These are phyloP conservation scores for Lagenaria siceraria DNA, from an alignment of 306 rosid species.

Conservation along the genomic window DNA sequence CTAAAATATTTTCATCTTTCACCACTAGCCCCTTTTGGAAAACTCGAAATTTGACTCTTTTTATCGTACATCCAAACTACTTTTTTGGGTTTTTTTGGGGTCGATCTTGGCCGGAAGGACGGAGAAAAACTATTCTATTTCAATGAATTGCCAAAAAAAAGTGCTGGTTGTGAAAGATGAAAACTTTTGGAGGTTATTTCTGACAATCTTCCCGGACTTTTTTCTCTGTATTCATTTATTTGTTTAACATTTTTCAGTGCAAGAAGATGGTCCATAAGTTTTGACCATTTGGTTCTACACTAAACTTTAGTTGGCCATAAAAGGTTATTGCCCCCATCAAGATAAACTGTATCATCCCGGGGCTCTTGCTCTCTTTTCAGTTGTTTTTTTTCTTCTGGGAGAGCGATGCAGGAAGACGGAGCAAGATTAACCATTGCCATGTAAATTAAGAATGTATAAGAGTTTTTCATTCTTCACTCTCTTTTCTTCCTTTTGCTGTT, in stretches of 20 bases:
- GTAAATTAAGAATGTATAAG: background rate
- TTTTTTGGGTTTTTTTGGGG: no score
- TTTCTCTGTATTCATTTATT: background rate
- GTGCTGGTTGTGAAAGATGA: no score
- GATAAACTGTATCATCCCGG: background rate
- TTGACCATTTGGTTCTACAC: background rate
- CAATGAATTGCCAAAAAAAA: no score
- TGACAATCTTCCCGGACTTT: background rate
- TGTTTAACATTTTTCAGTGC: slow-evolving; percentile 42
- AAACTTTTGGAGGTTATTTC: no score
- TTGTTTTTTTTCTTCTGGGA: background rate
- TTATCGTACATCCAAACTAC: no score
- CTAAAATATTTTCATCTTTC: no score
- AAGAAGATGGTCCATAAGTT: slow-evolving; percentile 79
- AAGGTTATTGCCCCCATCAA: background rate
- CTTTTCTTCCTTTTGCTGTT: background rate
- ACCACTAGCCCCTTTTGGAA: no score
- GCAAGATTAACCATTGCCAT: background rate
- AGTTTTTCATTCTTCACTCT: background rate
- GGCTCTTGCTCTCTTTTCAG: background rate
- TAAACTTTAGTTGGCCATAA: background rate
- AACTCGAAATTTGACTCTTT: no score
- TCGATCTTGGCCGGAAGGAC: no score
- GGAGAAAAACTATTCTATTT: no score
- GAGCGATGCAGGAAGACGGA: background rate